Base-by-base conservation (phyloP, 495 filamentous ascomycete genomes). In the Xylaria telfairii region DNA sequence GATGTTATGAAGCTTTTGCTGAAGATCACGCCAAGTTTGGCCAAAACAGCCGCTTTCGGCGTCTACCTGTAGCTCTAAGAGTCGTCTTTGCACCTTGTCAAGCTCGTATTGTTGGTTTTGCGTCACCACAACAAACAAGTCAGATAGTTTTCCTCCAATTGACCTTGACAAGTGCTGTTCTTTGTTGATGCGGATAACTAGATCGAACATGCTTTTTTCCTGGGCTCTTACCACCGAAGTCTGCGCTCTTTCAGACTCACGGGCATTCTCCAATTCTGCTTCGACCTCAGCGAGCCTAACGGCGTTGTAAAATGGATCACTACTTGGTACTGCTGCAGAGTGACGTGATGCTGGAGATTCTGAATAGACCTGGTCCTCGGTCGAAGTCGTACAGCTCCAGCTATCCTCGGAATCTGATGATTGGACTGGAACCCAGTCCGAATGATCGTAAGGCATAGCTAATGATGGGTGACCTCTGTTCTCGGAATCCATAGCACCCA, bases 71-170 rank as follows among this genome's bases (percentile, higher is more conserved):
- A 67, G 34, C 7, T 46, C 26, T 19, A 44, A 3, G 24, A 67
- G 34, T 10, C 17, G 49, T 44, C 28, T 57, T 44, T 57, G 65
- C n/a, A 67, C 21, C 51, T 44, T 44, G 51, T 57, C 65, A 32
- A 67, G 39, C 47, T 67, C 65, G 21, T 24, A 9, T 17, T 67
- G 37, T 46, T 53, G 64, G 12, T 28, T 53, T 37, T 41, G 64
- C 13, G 64, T 66, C 46, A 66, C 10, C 9, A 66, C 21, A 6
- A 66, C 28, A 28, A 66, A 53, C 32, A 54, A 26, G 26, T 54
- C 64, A 21, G 10, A 54, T 8, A 53, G 21, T 21, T 66, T 66
- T 13, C 30, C 32, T 13, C 47, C 32, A 6, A 66, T 32, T 42
- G 32, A 28, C 9, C 28, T 8, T 3, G 30, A 39, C 42, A 24